Evolutionary conservation across 257 asterid genomes (phyloP), one percentile per base, ranked within the genome.

Genomic region (Linaria vulgaris): DNA sequence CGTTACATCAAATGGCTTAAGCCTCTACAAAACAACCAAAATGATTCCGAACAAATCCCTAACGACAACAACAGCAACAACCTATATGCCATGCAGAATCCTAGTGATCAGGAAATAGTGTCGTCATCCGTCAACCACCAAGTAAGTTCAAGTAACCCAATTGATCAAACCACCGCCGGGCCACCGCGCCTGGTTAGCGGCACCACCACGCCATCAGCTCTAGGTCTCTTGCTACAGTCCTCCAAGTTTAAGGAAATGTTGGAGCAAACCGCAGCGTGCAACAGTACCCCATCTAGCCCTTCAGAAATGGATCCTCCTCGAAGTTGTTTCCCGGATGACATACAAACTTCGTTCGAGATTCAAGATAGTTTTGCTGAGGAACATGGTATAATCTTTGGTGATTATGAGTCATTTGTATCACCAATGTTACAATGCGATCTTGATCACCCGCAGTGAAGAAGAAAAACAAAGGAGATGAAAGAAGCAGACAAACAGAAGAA

Each of bases 321-420:
- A 46, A 85, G 94, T 54, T 63, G 80, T 69, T 90, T 94, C 72
- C 99, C 99, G 0, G 99, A 87, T 1, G 96, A 94, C 68, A 84
- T 94, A 48, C 99, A 94, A 59, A 94, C 99, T 1, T 90, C 85
- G 55, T 94, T 94, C 6, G 97, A 84, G 54, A 79, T 90, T 67
- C 92, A 85, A 59, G 99, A 84, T 41, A 76, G 75, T 69, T 85
- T 83, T 22, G 68, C 75, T 0, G 88, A 87, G 20, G 99, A 80
- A 43, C 88, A 92, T 57, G 90, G 77, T 63, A 66, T 76, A 53
- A 79, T 87, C n/a, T 92, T 89, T 56, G 90, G 91, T 25, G 78
- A 80, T 64, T 78, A 74, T 37, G 83, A 71, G 52, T 60, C 85
- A 24, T 80, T 87, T 23, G 73, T 69, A 31, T 76, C 91, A 25